Conservation (phyloP, 148 eudicot species). For the Amaranthus palmeri region DNA sequence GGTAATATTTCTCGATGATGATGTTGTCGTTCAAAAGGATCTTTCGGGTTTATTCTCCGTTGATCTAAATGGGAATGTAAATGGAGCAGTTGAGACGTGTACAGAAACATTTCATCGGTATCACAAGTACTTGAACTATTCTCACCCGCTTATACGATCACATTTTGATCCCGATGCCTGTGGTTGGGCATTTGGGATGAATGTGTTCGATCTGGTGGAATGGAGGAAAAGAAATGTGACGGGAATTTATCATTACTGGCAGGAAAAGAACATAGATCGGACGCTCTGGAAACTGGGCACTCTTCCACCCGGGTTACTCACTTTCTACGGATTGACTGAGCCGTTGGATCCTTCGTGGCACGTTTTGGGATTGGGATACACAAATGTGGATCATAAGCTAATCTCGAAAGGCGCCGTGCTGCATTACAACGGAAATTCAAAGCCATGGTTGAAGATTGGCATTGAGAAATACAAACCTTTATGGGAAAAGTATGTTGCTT, state of each 20-base stretch:
- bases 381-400: slow-evolving; percentile 59
- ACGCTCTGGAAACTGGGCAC: slow-evolving; percentile 84
- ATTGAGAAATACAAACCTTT: slow-evolving; percentile 75
- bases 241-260: slow-evolving; percentile 89
- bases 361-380: slow-evolving; percentile 73
- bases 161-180: slow-evolving; percentile 93
- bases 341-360: slow-evolving; percentile 72
- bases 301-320: slow-evolving; percentile 79
- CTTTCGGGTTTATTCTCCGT: slow-evolving; percentile 58
- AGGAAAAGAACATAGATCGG: slow-evolving; percentile 76
- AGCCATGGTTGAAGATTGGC: slow-evolving; percentile 88
- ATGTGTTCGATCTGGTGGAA: slow-evolving; percentile 73
- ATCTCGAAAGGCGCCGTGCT: slow-evolving; percentile 73
- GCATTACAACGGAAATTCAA: slow-evolving; percentile 78
- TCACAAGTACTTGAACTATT: slow-evolving; percentile 84
- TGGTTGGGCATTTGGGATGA: slow-evolving; percentile 96
- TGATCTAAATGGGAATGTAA: slow-evolving; percentile 72
- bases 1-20: slow-evolving; percentile 81
- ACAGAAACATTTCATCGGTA: slow-evolving; percentile 89
- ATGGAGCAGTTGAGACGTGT: slow-evolving; percentile 89
- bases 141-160: slow-evolving; percentile 75
- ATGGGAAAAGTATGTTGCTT: slow-evolving; percentile 80
- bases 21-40: slow-evolving; percentile 82
- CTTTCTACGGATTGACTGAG: slow-evolving; percentile 79
- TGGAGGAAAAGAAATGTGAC: slow-evolving; percentile 86